These are phyloP conservation scores for Apiospora arundinis DNA, from an alignment of 2,329 filamentous ascomycete genomes.

Conservation along the genomic window DNA sequence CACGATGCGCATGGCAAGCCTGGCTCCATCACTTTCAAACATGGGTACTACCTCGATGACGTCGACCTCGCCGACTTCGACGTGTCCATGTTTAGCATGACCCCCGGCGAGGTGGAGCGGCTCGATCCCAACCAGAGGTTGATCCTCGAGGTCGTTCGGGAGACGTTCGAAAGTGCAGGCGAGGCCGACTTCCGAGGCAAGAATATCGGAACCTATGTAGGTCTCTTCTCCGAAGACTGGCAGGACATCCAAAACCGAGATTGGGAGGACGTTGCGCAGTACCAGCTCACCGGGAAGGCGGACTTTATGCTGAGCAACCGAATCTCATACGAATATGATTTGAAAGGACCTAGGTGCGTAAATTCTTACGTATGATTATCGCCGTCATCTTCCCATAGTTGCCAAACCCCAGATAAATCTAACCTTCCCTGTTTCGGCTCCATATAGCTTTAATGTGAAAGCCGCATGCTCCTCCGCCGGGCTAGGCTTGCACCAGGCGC, in stretches of 20 bases:
- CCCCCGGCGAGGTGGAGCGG: slow-evolving; percentile 31
- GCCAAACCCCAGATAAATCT: no score
- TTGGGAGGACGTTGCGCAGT: no score
- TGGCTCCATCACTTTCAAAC: slow-evolving; percentile 28
- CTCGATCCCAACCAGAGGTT: slow-evolving; percentile 40
- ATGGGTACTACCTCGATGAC: slow-evolving; percentile 21
- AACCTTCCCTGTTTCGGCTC: no score
- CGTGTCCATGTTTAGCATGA: slow-evolving; percentile 33
- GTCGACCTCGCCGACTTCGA: slow-evolving; percentile 31
- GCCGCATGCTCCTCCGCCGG: background rate
- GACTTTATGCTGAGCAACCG: slow-evolving; percentile 8
- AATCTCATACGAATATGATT: background rate
- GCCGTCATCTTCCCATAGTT: no score
- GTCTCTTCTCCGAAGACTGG: slow-evolving; percentile 42
- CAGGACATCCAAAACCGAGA: slow-evolving; percentile 26
- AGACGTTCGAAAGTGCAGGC: slow-evolving; percentile 40
- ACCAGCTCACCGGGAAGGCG: no score
- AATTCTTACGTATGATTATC: no score
- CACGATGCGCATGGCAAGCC: slow-evolving; percentile 26
- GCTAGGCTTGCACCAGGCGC: background rate
- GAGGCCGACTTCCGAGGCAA: slow-evolving; percentile 38
- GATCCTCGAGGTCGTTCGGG: slow-evolving; percentile 37
- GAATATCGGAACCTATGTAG: slow-evolving; percentile 41
- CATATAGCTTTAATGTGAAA: no score
- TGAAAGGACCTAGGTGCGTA: background rate